These are phyloP conservation scores for Stropharia rugosoannulata DNA, from an alignment of 768 basidiomycete genomes.

Conservation along the genomic window DNA sequence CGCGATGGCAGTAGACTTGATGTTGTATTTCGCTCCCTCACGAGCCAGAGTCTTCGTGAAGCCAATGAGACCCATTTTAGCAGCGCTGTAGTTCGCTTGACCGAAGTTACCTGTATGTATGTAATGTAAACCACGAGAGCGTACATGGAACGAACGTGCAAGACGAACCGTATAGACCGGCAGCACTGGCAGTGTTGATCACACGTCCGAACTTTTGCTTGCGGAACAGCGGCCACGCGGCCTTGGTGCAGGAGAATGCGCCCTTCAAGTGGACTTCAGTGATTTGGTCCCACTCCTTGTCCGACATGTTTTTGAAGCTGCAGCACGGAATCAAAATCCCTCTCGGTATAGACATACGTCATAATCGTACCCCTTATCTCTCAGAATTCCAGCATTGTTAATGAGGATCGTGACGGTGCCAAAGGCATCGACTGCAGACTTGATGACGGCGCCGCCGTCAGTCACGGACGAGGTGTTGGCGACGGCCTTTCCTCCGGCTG, in stretches of 20 bases:
- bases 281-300: slow-evolving; percentile 90
- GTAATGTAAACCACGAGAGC: background rate
- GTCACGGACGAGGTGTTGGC: slow-evolving; percentile 84
- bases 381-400: slow-evolving; percentile 93
- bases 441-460: slow-evolving; percentile 84
- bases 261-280: slow-evolving; percentile 92
- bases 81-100: slow-evolving; percentile 96
- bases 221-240: slow-evolving; percentile 94
- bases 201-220: slow-evolving; percentile 94
- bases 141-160: background rate
- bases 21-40: slow-evolving; percentile 92
- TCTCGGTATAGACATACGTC: background rate
- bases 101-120: slow-evolving; percentile 79
- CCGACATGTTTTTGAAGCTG: slow-evolving; percentile 97
- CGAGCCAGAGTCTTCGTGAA: slow-evolving; percentile 92
- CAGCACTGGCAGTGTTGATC: slow-evolving; percentile 93
- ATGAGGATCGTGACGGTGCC: slow-evolving; percentile 85
- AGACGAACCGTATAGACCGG: slow-evolving; percentile 82
- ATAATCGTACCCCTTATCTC: slow-evolving; percentile 66
- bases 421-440: slow-evolving; percentile 83
- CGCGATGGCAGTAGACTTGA: slow-evolving; percentile 83
- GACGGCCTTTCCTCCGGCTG: slow-evolving; percentile 89
- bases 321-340: background rate
- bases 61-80: slow-evolving; percentile 92
- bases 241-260: slow-evolving; percentile 89